phyloP scores from a whole-genome alignment of 257 asterid species.

The Salvia splendens region DNA sequence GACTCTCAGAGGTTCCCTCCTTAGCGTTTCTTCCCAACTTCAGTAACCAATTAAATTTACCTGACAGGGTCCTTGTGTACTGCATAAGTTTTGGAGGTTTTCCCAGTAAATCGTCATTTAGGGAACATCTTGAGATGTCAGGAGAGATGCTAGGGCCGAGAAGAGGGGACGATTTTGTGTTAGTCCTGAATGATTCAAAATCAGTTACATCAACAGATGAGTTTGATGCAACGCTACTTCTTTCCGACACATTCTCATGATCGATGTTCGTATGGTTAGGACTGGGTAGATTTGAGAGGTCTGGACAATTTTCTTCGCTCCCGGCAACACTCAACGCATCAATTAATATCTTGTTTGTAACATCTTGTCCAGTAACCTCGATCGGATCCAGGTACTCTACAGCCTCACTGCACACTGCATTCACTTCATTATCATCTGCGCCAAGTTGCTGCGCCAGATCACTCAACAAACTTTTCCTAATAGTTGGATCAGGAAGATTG shows the following conservation, averaged over 20 bases:
- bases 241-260: slow-evolving; percentile 41
- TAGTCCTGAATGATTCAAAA: slow-evolving; percentile 24
- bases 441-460: slow-evolving; percentile 74
- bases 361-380: slow-evolving; percentile 36
- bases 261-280: slow-evolving; percentile 41
- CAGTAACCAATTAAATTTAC: slow-evolving; percentile 50
- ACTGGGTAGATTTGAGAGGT: slow-evolving; percentile 50
- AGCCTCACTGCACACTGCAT: slow-evolving; percentile 25
- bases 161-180: slow-evolving; percentile 28
- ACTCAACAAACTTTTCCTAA: slow-evolving; percentile 72
- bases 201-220: slow-evolving; percentile 33
- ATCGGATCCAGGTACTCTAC: slow-evolving; percentile 34
- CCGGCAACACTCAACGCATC: slow-evolving; percentile 39
- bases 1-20: slow-evolving; percentile 36
- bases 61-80: slow-evolving; percentile 38
- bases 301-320: slow-evolving; percentile 55
- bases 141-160: slow-evolving; percentile 25
- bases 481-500: slow-evolving; percentile 46
- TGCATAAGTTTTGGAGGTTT: slow-evolving; percentile 29
- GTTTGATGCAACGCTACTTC: slow-evolving; percentile 46
- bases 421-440: slow-evolving; percentile 45
- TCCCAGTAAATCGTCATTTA: slow-evolving; percentile 36
- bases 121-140: slow-evolving; percentile 33
- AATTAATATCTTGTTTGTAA: slow-evolving; percentile 34
- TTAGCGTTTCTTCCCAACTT: slow-evolving; percentile 42